A percentile compares a stretch with the other conserved stretches of the same genome.
phyloP scores from a whole-genome alignment of 1,284 basidiomycete genomes.

The Leccinum subfulvum region DNA sequence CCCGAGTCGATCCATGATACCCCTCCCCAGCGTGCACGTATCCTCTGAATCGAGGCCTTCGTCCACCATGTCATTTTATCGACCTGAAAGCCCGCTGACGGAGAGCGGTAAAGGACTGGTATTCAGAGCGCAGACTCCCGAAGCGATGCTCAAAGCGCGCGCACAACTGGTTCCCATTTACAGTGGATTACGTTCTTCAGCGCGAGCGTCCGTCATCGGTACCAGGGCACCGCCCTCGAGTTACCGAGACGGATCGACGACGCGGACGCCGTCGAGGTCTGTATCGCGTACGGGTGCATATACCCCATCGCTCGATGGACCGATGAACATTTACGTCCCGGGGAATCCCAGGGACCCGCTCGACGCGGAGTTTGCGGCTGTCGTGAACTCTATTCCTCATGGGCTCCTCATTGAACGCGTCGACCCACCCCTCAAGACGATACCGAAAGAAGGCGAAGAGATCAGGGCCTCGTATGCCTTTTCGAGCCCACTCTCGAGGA shows the following conservation, averaged over 20 bases:
- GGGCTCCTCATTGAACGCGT: slow-evolving; percentile 75
- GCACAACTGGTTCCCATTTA: slow-evolving; percentile 56
- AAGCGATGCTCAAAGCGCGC: slow-evolving; percentile 55
- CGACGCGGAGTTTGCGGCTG: slow-evolving; percentile 72
- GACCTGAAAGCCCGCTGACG: slow-evolving; percentile 52
- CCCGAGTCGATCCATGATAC: slow-evolving; percentile 79
- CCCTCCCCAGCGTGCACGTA: slow-evolving; percentile 69
- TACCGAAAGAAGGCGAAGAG: slow-evolving; percentile 74
- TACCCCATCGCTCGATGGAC: slow-evolving; percentile 56
- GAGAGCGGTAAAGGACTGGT: slow-evolving; percentile 38
- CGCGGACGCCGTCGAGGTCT: slow-evolving; percentile 63
- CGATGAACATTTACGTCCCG: slow-evolving; percentile 65
- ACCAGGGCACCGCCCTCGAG: slow-evolving; percentile 68
- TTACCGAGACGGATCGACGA: slow-evolving; percentile 57
- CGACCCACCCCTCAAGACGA: slow-evolving; percentile 67
- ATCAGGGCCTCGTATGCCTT: slow-evolving; percentile 82
- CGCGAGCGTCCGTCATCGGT: slow-evolving; percentile 38
- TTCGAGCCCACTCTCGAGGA: slow-evolving; percentile 65
- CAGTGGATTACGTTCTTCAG: slow-evolving; percentile 41
- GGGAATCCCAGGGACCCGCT: slow-evolving; percentile 74
- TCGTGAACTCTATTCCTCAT: slow-evolving; percentile 76
- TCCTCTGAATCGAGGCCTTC: slow-evolving; percentile 68
- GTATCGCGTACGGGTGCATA: slow-evolving; percentile 60
- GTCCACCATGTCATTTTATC: slow-evolving; percentile 68
- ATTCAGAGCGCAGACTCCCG: slow-evolving; percentile 67